phyloP scores from a whole-genome alignment of 352 stramenopile genomes.

The Globisporangium canariense region DNA sequence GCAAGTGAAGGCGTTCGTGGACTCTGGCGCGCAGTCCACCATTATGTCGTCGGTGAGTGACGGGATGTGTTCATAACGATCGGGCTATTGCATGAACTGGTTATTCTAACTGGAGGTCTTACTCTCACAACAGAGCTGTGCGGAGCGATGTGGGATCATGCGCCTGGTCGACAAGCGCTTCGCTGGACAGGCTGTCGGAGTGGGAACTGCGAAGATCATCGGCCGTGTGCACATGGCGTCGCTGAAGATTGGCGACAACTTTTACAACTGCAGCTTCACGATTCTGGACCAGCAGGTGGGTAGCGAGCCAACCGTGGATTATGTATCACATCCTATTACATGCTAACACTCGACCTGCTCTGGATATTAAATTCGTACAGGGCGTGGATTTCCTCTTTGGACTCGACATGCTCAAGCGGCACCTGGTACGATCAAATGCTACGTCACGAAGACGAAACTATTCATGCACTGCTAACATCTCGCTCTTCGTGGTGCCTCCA shows the following conservation, averaged over 20 bases:
- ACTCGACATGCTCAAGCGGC: constrained; percentile 97
- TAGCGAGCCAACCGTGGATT: neutral
- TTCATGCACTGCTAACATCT: neutral
- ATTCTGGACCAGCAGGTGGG: constrained; percentile 82
- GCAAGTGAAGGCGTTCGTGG: constrained; percentile 89
- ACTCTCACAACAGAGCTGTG: constrained; percentile 55
- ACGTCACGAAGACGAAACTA: neutral
- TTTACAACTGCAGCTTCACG: constrained; percentile 95
- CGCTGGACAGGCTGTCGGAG: constrained; percentile 91
- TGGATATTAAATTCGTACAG: constrained; percentile 23
- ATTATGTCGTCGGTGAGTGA: constrained; percentile 89
- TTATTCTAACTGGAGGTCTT: neutral
- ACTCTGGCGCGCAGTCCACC: constrained; percentile 88
- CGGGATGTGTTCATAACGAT: neutral
- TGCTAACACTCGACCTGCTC: neutral
- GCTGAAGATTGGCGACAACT: constrained; percentile 87
- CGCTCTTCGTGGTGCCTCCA: constrained; percentile 21
- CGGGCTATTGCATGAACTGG: neutral
- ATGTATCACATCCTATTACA: neutral
- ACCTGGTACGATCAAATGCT: constrained; percentile 60
- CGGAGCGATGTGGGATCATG: constrained; percentile 90
- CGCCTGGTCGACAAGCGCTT: constrained; percentile 86
- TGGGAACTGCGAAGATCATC: constrained; percentile 96
- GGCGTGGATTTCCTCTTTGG: constrained; percentile 98
- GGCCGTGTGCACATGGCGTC: constrained; percentile 93